These are phyloP conservation scores for Rosa lucieae DNA, from an alignment of 306 rosid genomes.

Conservation along the genomic window DNA sequence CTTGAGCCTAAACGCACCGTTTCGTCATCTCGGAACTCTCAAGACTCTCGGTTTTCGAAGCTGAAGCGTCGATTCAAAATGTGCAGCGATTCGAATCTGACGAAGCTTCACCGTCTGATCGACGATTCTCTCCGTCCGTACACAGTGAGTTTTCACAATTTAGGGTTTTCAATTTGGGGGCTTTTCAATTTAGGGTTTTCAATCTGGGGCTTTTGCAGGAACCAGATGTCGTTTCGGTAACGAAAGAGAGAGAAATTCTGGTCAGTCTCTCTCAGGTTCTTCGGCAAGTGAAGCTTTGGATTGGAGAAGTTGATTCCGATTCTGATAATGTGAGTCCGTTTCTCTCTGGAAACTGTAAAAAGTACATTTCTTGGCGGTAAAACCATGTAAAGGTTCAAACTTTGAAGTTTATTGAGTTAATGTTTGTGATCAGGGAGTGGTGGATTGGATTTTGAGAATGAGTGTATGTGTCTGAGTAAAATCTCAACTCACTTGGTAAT, in stretches of 20 bases:
- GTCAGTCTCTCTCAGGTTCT: constrained; percentile 40
- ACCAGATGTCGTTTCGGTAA: constrained; percentile 11
- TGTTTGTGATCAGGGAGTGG: constrained; percentile 26
- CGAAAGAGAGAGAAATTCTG: constrained; percentile 39
- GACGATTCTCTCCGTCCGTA: constrained; percentile 48
- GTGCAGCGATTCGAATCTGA: constrained; percentile 33
- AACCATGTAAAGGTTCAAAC: too few relatives aligned
- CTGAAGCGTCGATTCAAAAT: constrained; percentile 19
- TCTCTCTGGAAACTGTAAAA: too few relatives aligned
- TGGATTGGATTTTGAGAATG: constrained; percentile 12
- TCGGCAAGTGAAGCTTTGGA: constrained; percentile 35
- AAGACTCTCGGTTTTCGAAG: not conserved
- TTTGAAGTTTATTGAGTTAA: too few relatives aligned
- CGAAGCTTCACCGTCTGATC: constrained; percentile 61
- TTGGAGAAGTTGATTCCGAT: constrained; percentile 21
- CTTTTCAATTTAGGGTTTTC: not conserved
- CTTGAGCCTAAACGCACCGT: constrained; percentile 22
- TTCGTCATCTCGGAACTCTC: not conserved
- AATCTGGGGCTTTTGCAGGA: constrained; percentile 18
- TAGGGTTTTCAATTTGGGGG: not conserved
- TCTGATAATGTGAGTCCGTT: not conserved
- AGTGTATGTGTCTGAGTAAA: constrained; percentile 22
- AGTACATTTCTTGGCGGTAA: too few relatives aligned
- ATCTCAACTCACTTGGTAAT: constrained; percentile 37
- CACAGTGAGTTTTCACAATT: constrained; percentile 30